Evolutionary conservation across 768 basidiomycete genomes (phyloP), one percentile per base, ranked within the genome.

Genomic region (Exsudoporus frostii): DNA sequence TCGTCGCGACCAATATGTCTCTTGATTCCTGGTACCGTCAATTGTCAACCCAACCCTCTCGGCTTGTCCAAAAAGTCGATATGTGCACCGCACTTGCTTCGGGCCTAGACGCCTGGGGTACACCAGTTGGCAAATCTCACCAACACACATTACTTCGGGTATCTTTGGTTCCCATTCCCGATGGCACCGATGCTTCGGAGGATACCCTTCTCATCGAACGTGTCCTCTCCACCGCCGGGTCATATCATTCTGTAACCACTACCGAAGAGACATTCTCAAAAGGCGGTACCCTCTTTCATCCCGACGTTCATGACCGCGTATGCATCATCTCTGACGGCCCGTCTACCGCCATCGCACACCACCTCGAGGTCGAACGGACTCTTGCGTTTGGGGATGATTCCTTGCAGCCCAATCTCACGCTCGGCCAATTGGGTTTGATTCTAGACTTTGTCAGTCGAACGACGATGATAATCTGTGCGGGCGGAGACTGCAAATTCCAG

Each of bases 201-300:
- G 52, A 57, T 2, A 42, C 41, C 0, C 14, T 64, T 1, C 47
- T 64, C 5, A 32, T 64, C 7, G 58, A 63, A 41, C 54, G 62
- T 2, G 51, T 63, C 7, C 53, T 64, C 17, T 60, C 62, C 4
- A 40, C 50, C 0, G 38, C 10, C 9, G 58, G 54, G 14, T 37
- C 33, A 3, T 32, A 36, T 27, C 51, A 59, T 15, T 59, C 44
- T 0, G 54, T 54, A 5, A 33, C 51, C 19, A 51, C 48, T 14
- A 48, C 54, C 17, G 1, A 3, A 1, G 57, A 48, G 10, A 32
- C 19, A 1, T 46, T 45, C 5, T 37, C 43, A 1, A 9, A 11
- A 0, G 50, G 57, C 0, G 54, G 52, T 0, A 56, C 45, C 0
- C 19, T 59, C 7, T 37, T 54, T 30, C 50, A 57, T 34, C 61